Percentiles rank a stretch among this genome's conserved stretches.
phyloP scores from a whole-genome alignment of 2,329 filamentous ascomycete species.

The Drechslera avenae region DNA sequence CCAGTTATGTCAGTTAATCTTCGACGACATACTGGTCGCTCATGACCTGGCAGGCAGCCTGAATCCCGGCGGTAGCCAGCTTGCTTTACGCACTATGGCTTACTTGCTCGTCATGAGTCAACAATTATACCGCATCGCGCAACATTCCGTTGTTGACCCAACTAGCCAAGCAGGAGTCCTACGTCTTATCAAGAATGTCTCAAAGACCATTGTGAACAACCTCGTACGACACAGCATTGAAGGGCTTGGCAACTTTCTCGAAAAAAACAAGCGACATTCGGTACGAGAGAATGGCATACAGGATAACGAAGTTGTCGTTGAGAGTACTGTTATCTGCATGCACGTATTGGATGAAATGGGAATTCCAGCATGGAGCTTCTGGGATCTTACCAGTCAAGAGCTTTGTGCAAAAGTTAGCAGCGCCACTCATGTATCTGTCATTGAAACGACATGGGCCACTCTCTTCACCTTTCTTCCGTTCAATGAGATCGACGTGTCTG shows the following conservation, averaged over 20 bases:
- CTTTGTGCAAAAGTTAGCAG: constrained; percentile 26
- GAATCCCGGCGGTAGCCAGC: background rate
- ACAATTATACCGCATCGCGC: constrained; percentile 42
- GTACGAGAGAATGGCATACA: constrained; percentile 57
- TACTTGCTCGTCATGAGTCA: constrained; percentile 36
- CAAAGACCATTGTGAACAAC: constrained; percentile 46
- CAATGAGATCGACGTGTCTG: constrained; percentile 57
- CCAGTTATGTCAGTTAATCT: constrained; percentile 48
- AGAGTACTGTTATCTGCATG: constrained; percentile 55
- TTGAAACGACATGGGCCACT: constrained; percentile 50
- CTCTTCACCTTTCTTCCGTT: constrained; percentile 61
- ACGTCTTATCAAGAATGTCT: constrained; percentile 41
- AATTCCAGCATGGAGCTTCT: constrained; percentile 47
- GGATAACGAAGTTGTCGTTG: constrained; percentile 50
- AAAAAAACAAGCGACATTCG: constrained; percentile 50
- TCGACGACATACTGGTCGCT: constrained; percentile 27
- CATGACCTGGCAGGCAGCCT: constrained; percentile 3
- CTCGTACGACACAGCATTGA: constrained; percentile 42
- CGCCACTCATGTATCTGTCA: constrained; percentile 33
- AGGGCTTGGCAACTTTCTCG: constrained; percentile 52
- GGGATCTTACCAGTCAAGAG: constrained; percentile 51
- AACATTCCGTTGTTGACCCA: constrained; percentile 28
- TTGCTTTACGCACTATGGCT: constrained; percentile 27
- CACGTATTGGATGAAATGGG: constrained; percentile 48
- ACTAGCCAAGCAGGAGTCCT: constrained; percentile 24